Evolutionary conservation across 495 filamentous ascomycete genomes (phyloP).

Genomic region (Penicillium fimorum): DNA sequence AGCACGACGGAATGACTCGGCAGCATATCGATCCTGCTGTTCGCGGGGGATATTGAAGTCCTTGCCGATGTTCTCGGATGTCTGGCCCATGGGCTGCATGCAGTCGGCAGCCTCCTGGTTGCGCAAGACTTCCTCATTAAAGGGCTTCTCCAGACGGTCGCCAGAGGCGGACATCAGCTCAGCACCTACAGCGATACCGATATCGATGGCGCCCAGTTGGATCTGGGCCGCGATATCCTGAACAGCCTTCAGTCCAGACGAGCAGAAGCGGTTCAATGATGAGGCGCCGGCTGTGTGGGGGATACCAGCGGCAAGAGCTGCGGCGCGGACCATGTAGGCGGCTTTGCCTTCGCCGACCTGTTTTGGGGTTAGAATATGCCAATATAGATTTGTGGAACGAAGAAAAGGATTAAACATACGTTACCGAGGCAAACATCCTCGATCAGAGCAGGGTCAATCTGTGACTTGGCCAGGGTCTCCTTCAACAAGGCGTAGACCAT

Average conservation of each 20-base stretch:
- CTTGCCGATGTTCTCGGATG: slow-evolving; percentile 89
- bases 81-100: slow-evolving; percentile 96
- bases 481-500: slow-evolving; percentile 77
- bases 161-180: slow-evolving; percentile 80
- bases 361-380: background rate
- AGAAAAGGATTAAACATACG: slow-evolving; percentile 46
- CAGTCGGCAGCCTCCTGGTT: slow-evolving; percentile 80
- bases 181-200: slow-evolving; percentile 83
- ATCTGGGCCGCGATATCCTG: slow-evolving; percentile 95
- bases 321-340: slow-evolving; percentile 85
- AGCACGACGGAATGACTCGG: slow-evolving; percentile 80
- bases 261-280: slow-evolving; percentile 93
- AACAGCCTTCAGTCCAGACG: slow-evolving; percentile 89
- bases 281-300: slow-evolving; percentile 82
- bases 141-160: slow-evolving; percentile 65
- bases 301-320: slow-evolving; percentile 87
- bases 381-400: background rate
- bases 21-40: slow-evolving; percentile 78
- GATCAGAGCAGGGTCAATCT: slow-evolving; percentile 76
- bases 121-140: slow-evolving; percentile 73
- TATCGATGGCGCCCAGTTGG: slow-evolving; percentile 71
- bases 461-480: slow-evolving; percentile 69
- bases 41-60: slow-evolving; percentile 85
- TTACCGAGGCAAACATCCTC: slow-evolving; percentile 95
- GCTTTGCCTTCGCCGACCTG: slow-evolving; percentile 85